These are phyloP conservation scores for Triticum turgidum DNA, from an alignment of 176 grass and related monocot species.

Conservation along the genomic window DNA sequence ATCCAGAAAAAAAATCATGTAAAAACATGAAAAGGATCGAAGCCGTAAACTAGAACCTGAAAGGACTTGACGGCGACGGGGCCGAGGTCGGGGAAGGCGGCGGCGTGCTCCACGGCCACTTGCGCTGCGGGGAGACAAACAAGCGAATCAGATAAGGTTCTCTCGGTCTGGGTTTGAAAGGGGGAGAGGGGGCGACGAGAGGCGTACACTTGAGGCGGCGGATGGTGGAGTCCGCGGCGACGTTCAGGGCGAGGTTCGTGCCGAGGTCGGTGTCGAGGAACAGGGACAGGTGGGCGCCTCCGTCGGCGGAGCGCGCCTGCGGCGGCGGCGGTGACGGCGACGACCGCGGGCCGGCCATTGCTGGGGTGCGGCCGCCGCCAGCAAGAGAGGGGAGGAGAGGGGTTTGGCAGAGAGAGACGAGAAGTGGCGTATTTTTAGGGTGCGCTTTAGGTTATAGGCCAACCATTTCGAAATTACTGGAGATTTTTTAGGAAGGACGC, in stretches of 20 bases:
- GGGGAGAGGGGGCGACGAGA: background rate
- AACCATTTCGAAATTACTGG: background rate
- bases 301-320: background rate
- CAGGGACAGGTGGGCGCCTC: conserved; percentile 14
- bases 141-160: background rate
- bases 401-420: background rate
- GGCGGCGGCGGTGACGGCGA: background rate
- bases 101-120: conserved; percentile 36
- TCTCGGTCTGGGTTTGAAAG: background rate
- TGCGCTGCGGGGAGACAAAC: conserved; percentile 17
- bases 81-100: conserved; percentile 33
- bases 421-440: background rate
- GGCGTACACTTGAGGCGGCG: conserved; percentile 60
- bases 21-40: conserved; percentile 21
- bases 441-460: background rate
- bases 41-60: conserved; percentile 39
- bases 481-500: no score
- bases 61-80: conserved; percentile 30
- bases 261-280: conserved; percentile 63
- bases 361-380: conserved; percentile 23
- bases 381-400: background rate
- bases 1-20: background rate
- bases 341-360: conserved; percentile 24
- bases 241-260: conserved; percentile 47
- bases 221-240: conserved; percentile 42